phyloP scores from a whole-genome alignment of 768 basidiomycete genomes.

The Xerocomus potaroensis region DNA sequence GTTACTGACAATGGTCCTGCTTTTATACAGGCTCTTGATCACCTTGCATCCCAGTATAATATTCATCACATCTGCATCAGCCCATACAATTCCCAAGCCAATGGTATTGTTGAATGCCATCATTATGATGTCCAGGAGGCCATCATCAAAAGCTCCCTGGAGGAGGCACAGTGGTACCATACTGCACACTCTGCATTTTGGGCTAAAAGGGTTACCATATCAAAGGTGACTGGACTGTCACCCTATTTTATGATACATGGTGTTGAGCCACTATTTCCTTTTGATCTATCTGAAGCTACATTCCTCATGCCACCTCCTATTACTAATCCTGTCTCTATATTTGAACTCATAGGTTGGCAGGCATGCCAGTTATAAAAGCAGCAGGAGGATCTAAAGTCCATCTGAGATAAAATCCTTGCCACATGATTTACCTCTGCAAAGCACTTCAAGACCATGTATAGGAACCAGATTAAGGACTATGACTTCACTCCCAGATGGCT shows the following conservation, averaged over 20 bases:
- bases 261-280: not conserved
- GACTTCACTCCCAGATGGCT: not conserved
- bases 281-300: not conserved
- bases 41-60: not conserved
- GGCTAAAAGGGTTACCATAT: not conserved
- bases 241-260: not conserved
- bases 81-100: not conserved
- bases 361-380: not conserved
- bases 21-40: not conserved
- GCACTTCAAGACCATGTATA: not conserved
- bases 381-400: not conserved
- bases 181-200: not conserved
- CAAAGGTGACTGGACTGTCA: not conserved
- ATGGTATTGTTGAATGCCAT: not conserved
- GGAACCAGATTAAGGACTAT: not conserved
- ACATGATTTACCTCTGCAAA: not conserved
- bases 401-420: rapidly evolving
- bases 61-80: not conserved
- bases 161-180: not conserved
- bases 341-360: not conserved
- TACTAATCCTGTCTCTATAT: not conserved
- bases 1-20: not conserved
- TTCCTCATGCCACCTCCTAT: not conserved
- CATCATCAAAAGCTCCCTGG: conserved; percentile 1
- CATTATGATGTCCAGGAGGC: conserved; percentile 1